These are phyloP conservation scores for Pycnococcus provasolii DNA, from an alignment of 139 green algal genomes.

Conservation along the genomic window DNA sequence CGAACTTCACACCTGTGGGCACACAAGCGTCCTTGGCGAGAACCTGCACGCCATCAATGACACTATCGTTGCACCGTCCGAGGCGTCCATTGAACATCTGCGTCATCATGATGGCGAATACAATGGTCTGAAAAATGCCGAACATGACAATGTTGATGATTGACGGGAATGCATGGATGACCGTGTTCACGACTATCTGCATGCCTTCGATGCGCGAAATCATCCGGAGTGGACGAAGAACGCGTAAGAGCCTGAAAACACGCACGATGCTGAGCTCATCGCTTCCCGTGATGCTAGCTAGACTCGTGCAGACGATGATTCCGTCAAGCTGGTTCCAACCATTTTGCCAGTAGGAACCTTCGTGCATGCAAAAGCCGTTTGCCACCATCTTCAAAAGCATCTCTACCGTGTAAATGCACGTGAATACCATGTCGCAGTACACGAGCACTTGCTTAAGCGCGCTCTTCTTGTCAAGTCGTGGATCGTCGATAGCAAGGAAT, in stretches of 20 bases:
- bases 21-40: conserved; percentile 36
- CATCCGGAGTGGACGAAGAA: conserved; percentile 53
- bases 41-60: conserved; percentile 22
- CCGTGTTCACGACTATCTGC: conserved; percentile 54
- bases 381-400: not conserved
- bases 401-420: too few relatives aligned
- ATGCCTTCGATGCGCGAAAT: conserved; percentile 38
- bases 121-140: conserved; percentile 57
- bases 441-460: too few relatives aligned
- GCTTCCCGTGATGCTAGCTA: not conserved
- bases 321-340: conserved; percentile 62
- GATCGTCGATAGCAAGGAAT: too few relatives aligned
- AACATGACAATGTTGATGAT: conserved; percentile 70
- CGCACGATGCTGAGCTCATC: conserved; percentile 9
- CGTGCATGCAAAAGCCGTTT: conserved; percentile 8
- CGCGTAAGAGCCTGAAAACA: conserved; percentile 35
- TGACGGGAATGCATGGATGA: conserved; percentile 46
- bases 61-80: conserved; percentile 42
- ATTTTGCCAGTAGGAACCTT: conserved; percentile 12
- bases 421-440: too few relatives aligned
- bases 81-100: conserved; percentile 57
- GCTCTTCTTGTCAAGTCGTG: too few relatives aligned
- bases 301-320: conserved; percentile 48
- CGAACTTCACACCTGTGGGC: not conserved
- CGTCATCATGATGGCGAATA: conserved; percentile 74